Evolutionary conservation across 2,329 filamentous ascomycete species (phyloP).

Genomic region (Immersiporthe knoxdaviesiana): DNA sequence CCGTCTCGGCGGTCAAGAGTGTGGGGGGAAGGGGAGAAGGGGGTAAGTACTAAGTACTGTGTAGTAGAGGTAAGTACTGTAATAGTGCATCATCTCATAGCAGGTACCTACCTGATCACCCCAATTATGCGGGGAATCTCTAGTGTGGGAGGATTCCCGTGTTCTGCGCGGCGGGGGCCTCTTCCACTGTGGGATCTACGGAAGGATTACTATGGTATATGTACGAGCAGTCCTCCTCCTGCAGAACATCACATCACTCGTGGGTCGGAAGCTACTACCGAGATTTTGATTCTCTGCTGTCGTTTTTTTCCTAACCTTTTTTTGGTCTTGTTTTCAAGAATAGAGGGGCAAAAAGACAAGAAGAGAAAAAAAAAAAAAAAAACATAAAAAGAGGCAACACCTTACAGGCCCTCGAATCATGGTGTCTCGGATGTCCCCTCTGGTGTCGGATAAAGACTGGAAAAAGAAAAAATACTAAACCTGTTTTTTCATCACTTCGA

Average conservation of each 20-base stretch:
- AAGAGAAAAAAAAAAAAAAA: background rate
- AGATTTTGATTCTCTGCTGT: background rate
- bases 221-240: background rate
- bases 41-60: no score
- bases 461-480: background rate
- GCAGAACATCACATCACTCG: no score
- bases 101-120: background rate
- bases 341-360: no score
- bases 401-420: background rate
- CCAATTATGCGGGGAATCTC: background rate
- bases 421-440: background rate
- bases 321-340: no score
- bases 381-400: no score
- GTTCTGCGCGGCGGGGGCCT: background rate
- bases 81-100: background rate
- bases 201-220: background rate
- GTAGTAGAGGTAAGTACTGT: no score
- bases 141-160: background rate
- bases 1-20: constrained; percentile 31
- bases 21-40: constrained; percentile 17
- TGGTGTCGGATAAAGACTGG: background rate
- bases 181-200: no score
- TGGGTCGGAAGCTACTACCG: background rate
- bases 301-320: no score
- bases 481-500: background rate